Base-by-base conservation (phyloP, 1,139 yeast species). In the Candida sp. region DNA sequence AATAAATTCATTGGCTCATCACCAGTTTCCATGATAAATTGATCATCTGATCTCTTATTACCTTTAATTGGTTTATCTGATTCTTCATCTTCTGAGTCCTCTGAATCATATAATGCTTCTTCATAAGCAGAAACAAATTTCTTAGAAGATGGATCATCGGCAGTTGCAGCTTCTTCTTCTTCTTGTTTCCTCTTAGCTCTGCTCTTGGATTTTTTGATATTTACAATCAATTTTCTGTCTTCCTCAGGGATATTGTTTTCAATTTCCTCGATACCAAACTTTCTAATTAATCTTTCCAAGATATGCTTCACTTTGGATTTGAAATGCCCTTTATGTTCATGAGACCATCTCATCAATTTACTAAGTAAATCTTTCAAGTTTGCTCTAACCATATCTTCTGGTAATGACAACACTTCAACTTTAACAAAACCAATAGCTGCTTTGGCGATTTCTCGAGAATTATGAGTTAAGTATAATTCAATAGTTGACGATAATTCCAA, bases 311-410 rank as follows among this genome's bases (percentile, higher is more conserved):
- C 95, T 65, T 88, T 91, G 25, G 90, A 79, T 62, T 88, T 89
- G 76, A 95, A 91, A 59, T 90, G 97, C 35, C 95, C 95, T 57
- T 88, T 88, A 66, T 91, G 97, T 62, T 90, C 98, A 62, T 89
- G 95, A 36, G 97, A 88, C 95, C 98, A 91, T 52, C 82, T 82
- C 79, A 93, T 75, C 55, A 93, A 75, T 55, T 87, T 84, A 34
- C 77, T 72, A 45, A 93, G 72, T 44, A 93, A 68, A 22, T 78
- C 83, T 38, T 75, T 72, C 56, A 95, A 77, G 53, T 85, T 82
- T 7, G 82, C 77, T 56, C 77, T 79, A 43, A 93, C 83, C 54
- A 84, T 62, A 22, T 87, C 96, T 51, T 81, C 86, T 5, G 98
- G 97, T 46, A 93, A 76, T 12, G 91, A 80, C 50, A 91, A 75